Percentiles rank a stretch among this genome's conserved stretches.
phyloP scores from a whole-genome alignment of 106 monocot species.

The Apostasia ramifera region DNA sequence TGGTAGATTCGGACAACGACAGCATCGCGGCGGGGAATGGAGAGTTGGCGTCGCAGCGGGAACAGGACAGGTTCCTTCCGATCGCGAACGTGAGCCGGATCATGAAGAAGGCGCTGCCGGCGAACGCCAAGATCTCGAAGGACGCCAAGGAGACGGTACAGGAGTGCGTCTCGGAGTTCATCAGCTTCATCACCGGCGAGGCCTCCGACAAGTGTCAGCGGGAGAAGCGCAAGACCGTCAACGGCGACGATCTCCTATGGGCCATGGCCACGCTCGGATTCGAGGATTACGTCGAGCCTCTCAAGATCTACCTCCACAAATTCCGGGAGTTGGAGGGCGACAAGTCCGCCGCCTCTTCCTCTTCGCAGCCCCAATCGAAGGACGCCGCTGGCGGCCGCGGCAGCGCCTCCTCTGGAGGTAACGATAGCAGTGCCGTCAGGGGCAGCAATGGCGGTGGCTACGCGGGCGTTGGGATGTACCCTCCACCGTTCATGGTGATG shows the following conservation, averaged over 20 bases:
- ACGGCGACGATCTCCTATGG: slow-evolving; percentile 18
- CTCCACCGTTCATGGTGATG: no score
- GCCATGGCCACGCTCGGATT: slow-evolving; percentile 20
- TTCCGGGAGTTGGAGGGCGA: slow-evolving; percentile 37
- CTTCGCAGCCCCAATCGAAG: not conserved
- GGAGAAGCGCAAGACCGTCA: slow-evolving; percentile 67
- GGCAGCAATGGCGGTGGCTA: not conserved
- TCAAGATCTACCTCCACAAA: slow-evolving; percentile 25
- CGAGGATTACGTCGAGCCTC: slow-evolving; percentile 35
- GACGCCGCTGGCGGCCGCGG: not conserved
- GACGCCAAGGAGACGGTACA: slow-evolving; percentile 77
- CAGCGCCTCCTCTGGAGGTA: not conserved
- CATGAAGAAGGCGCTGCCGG: slow-evolving; percentile 67
- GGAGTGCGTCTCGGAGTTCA: slow-evolving; percentile 45
- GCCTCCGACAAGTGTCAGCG: slow-evolving; percentile 54
- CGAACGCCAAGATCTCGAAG: slow-evolving; percentile 69
- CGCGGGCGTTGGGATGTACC: slow-evolving; percentile 18
- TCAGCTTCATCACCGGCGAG: no score
- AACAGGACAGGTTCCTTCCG: slow-evolving; percentile 63
- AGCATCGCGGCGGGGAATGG: not conserved
- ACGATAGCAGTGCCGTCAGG: not conserved
- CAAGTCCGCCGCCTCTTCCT: slow-evolving; percentile 1
- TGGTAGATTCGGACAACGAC: slow-evolving; percentile 66
- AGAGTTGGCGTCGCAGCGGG: slow-evolving; percentile 1
- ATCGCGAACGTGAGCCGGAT: slow-evolving; percentile 75